A percentile compares a stretch with the other conserved stretches of the same genome.
phyloP scores from a whole-genome alignment of 345 rosid species.

The Kandelia obovata region DNA sequence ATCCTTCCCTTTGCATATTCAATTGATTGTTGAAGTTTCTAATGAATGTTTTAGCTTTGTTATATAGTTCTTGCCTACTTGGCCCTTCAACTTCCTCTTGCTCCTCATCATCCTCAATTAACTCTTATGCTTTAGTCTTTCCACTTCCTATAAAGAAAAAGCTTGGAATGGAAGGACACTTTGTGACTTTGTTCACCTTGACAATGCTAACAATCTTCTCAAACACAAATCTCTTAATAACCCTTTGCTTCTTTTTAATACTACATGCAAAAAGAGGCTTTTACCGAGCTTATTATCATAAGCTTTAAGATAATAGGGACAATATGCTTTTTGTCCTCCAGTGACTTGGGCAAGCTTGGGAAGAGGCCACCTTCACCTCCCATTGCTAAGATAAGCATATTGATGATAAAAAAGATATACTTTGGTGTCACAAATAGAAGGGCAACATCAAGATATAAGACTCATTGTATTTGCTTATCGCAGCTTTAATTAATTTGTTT shows the following conservation, averaged over 20 bases:
- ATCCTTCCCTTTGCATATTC: slow-evolving; percentile 68
- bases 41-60: slow-evolving; percentile 43
- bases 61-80: slow-evolving; percentile 51
- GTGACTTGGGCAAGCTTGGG: slow-evolving; percentile 39
- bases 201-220: slow-evolving; percentile 24
- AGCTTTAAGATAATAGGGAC: slow-evolving; percentile 20
- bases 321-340: slow-evolving; percentile 19
- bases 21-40: slow-evolving; percentile 62
- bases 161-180: slow-evolving; percentile 58
- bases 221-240: slow-evolving; percentile 34
- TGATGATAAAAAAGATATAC: slow-evolving; percentile 52
- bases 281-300: neutral
- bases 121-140: slow-evolving; percentile 26
- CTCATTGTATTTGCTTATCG: slow-evolving; percentile 42
- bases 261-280: slow-evolving; percentile 3
- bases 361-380: slow-evolving; percentile 68
- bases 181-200: slow-evolving; percentile 29
- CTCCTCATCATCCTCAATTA: neutral
- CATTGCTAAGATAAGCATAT: slow-evolving; percentile 54
- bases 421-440: slow-evolving; percentile 49
- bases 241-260: slow-evolving; percentile 18
- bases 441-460: slow-evolving; percentile 43
- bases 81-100: slow-evolving; percentile 28
- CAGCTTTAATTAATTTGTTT: neutral
- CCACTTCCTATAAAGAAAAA: slow-evolving; percentile 53